Evolutionary conservation across 345 rosid species (phyloP).

Genomic region (Fremontodendron californicum): DNA sequence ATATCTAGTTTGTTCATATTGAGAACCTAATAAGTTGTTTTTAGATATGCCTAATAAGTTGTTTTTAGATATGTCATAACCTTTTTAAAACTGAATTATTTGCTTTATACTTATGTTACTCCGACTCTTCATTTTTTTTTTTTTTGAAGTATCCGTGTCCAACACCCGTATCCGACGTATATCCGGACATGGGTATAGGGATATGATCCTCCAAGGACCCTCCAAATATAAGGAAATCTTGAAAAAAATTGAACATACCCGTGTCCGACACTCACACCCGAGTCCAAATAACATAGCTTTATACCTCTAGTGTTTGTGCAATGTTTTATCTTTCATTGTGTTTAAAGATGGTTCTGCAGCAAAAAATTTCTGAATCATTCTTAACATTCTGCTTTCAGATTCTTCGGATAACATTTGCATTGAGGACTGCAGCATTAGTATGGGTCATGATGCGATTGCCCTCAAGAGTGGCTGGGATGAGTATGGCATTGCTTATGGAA

Average conservation of each 20-base stretch:
- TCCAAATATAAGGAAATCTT: too few relatives aligned
- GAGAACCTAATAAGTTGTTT: not conserved
- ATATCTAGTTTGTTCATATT: not conserved
- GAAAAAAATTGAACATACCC: too few relatives aligned
- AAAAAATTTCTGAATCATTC: not conserved
- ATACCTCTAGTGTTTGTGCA: not conserved
- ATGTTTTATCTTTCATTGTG: not conserved
- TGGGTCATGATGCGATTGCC: constrained; percentile 70
- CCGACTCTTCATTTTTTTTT: too few relatives aligned
- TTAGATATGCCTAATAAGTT: not conserved
- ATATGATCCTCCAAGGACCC: too few relatives aligned
- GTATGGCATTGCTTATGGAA: constrained; percentile 70
- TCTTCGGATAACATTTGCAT: constrained; percentile 83
- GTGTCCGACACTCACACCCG: too few relatives aligned
- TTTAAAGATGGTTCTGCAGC: not conserved
- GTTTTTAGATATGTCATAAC: not conserved
- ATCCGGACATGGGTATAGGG: too few relatives aligned
- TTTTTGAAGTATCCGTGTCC: too few relatives aligned
- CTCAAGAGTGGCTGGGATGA: constrained; percentile 98
- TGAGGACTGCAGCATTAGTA: constrained; percentile 64
- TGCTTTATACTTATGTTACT: too few relatives aligned
- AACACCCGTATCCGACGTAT: too few relatives aligned
- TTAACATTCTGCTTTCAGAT: constrained; percentile 44
- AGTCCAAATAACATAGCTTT: too few relatives aligned
- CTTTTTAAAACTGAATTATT: not conserved